Conservation (phyloP, 192 early-diverging fungal species). For the Backusella psychrophila region DNA sequence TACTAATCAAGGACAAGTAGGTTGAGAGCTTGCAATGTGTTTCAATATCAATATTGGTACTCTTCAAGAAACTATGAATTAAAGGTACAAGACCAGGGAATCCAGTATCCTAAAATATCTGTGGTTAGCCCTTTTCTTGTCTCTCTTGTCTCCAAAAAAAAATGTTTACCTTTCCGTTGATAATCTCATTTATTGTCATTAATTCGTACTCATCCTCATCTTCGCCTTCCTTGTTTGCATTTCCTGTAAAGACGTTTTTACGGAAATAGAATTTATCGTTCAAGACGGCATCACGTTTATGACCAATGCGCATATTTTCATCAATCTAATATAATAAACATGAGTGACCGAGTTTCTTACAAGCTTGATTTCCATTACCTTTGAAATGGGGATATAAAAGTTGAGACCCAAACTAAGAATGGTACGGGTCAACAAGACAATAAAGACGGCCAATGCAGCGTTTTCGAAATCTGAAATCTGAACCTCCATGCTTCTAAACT, state of each 20-base stretch:
- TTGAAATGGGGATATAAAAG: constrained; percentile 94
- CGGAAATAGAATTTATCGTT: constrained; percentile 90
- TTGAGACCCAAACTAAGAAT: constrained; percentile 88
- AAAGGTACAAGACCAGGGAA: constrained; percentile 86
- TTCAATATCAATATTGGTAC: constrained; percentile 61
- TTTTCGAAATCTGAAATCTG: constrained; percentile 98
- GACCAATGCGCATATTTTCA: constrained; percentile 89
- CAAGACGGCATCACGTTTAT: constrained; percentile 78
- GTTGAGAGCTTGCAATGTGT: constrained; percentile 67
- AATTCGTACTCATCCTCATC: constrained; percentile 52
- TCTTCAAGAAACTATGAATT: constrained; percentile 83
- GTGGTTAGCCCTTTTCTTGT: background rate
- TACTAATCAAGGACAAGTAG: constrained; percentile 79
- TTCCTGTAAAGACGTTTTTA: constrained; percentile 66
- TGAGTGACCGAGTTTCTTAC: background rate
- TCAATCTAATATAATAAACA: constrained; percentile 61
- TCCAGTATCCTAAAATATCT: constrained; percentile 31
- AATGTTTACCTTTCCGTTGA: constrained; percentile 45
- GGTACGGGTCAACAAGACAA: constrained; percentile 85
- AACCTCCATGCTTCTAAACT: constrained; percentile 96
- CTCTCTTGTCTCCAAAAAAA: background rate
- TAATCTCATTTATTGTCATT: constrained; percentile 89
- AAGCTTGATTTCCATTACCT: constrained; percentile 46
- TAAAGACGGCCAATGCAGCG: constrained; percentile 92
- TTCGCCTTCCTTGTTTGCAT: constrained; percentile 20